Conservation (phyloP, 1,284 basidiomycete genomes). For the Microbotryum scabiosae region DNA sequence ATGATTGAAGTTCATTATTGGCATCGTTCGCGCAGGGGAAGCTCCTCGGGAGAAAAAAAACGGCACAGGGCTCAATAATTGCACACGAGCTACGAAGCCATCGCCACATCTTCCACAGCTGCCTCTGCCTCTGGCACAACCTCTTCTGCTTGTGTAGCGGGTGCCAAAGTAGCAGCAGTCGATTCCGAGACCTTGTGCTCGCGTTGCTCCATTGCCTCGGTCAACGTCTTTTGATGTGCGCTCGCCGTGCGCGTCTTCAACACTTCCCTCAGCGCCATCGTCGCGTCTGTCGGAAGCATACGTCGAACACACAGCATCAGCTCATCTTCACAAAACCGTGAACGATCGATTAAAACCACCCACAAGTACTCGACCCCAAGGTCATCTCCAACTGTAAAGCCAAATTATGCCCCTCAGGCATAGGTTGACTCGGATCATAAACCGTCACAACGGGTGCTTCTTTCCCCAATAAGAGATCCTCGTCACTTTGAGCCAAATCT, state of each 20-base stretch:
- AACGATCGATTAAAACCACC: not conserved
- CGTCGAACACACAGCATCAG: not conserved
- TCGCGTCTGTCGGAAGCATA: conserved; percentile 47
- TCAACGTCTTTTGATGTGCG: conserved; percentile 72
- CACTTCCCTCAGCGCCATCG: conserved; percentile 70
- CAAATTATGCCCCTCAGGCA: conserved; percentile 50
- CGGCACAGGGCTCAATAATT: too few relatives aligned
- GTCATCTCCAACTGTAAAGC: conserved; percentile 72
- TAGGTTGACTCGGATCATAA: conserved; percentile 35
- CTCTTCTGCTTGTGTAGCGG: not conserved
- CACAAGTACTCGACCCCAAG: conserved; percentile 75
- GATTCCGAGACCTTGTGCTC: too few relatives aligned
- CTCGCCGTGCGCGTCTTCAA: conserved; percentile 78
- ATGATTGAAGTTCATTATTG: not conserved
- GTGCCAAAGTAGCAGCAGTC: too few relatives aligned
- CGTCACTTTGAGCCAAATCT: conserved; percentile 83
- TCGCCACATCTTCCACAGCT: not conserved
- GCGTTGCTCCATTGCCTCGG: conserved; percentile 63
- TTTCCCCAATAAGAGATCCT: conserved; percentile 75
- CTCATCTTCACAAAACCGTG: not conserved
- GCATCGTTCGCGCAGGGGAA: not conserved
- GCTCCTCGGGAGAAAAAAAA: too few relatives aligned
- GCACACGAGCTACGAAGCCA: not conserved
- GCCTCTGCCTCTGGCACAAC: not conserved
- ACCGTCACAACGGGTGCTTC: conserved; percentile 51